phyloP scores from a whole-genome alignment of 2,329 filamentous ascomycete species.

The Teratosphaeria pseudoeucalypti region DNA sequence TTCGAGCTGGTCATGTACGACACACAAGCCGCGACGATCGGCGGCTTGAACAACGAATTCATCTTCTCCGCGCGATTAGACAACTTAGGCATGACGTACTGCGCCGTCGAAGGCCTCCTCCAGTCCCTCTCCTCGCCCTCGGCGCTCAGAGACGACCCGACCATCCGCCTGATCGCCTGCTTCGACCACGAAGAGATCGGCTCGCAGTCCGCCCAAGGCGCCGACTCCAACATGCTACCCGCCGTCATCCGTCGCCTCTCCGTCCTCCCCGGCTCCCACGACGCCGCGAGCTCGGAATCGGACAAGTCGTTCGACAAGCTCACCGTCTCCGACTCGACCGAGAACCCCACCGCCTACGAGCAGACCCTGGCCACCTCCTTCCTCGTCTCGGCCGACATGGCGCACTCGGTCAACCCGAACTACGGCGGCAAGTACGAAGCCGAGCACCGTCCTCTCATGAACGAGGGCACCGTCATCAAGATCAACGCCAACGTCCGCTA shows the following conservation, averaged over 20 bases:
- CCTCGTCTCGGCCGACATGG: slow-evolving; percentile 94
- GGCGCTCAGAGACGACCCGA: slow-evolving; percentile 63
- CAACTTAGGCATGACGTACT: slow-evolving; percentile 95
- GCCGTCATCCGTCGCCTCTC: slow-evolving; percentile 78
- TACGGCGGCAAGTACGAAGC: slow-evolving; percentile 85
- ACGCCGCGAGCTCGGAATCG: slow-evolving; percentile 43
- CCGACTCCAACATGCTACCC: slow-evolving; percentile 83
- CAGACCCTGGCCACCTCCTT: slow-evolving; percentile 87
- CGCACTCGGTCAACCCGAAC: slow-evolving; percentile 91
- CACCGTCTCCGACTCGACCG: slow-evolving; percentile 40
- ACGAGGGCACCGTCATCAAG: slow-evolving; percentile 94
- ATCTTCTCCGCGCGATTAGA: slow-evolving; percentile 94
- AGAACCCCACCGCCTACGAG: slow-evolving; percentile 74
- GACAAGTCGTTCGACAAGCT: slow-evolving; percentile 56
- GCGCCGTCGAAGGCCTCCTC: slow-evolving; percentile 75
- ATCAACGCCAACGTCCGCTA: slow-evolving; percentile 97
- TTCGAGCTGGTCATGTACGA: slow-evolving; percentile 98
- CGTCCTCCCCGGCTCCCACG: slow-evolving; percentile 56
- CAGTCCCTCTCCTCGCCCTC: slow-evolving; percentile 56
- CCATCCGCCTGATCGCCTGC: slow-evolving; percentile 82
- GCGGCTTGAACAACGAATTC: slow-evolving; percentile 85
- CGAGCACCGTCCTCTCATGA: slow-evolving; percentile 87
- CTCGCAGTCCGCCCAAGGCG: slow-evolving; percentile 82
- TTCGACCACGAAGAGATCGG: slow-evolving; percentile 99
- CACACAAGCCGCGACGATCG: slow-evolving; percentile 80